These are phyloP conservation scores for Vigna hirtella DNA, from an alignment of 306 rosid species.

Conservation along the genomic window DNA sequence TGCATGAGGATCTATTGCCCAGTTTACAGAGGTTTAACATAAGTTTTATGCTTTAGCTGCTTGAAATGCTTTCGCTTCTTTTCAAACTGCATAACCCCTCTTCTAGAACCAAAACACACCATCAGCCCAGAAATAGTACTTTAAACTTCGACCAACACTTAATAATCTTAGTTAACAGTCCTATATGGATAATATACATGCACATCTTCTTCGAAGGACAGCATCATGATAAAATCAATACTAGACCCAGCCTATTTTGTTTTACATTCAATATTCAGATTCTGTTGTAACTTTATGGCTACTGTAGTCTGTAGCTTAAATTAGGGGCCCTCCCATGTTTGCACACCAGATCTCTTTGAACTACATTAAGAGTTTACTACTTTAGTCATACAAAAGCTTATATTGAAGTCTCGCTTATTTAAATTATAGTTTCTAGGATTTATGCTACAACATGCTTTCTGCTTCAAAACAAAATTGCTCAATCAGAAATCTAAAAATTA, in stretches of 20 bases:
- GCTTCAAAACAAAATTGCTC: background rate
- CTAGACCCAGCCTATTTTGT: too few relatives aligned
- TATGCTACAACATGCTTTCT: conserved; percentile 23
- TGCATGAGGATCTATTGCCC: background rate
- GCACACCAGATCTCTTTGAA: too few relatives aligned
- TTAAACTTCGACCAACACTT: background rate
- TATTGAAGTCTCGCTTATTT: conserved; percentile 14
- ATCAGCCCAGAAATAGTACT: background rate
- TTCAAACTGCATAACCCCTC: background rate
- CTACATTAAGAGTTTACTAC: too few relatives aligned
- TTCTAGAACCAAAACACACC: background rate
- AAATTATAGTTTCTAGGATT: conserved; percentile 19
- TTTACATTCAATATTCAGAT: too few relatives aligned
- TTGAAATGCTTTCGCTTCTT: background rate
- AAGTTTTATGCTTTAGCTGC: background rate
- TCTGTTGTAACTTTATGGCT: too few relatives aligned
- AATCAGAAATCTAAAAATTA: conserved; percentile 10
- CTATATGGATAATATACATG: too few relatives aligned
- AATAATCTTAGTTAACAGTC: background rate
- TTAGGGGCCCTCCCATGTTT: too few relatives aligned
- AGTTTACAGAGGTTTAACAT: too few relatives aligned
- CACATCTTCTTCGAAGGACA: too few relatives aligned
- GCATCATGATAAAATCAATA: too few relatives aligned
- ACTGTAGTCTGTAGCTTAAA: too few relatives aligned
- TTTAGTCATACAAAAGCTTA: too few relatives aligned